Evolutionary conservation across 1,284 basidiomycete species (phyloP).

Genomic region (Baeospora myosura): DNA sequence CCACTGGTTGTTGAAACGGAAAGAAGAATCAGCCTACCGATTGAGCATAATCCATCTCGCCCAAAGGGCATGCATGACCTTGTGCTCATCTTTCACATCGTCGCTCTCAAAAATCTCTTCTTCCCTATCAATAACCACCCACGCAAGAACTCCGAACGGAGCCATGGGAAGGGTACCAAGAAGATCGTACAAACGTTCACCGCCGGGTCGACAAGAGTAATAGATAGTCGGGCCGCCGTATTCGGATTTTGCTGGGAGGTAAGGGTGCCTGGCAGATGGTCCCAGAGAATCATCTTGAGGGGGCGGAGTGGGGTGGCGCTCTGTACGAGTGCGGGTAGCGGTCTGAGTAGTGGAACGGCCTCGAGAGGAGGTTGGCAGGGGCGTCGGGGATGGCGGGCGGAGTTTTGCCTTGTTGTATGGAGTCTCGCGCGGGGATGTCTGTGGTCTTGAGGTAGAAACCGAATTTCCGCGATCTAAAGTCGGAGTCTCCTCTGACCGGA

Average conservation of each 20-base stretch:
- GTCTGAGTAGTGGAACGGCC: constrained; percentile 3
- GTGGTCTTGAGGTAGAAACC: not conserved
- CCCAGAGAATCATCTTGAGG: constrained; percentile 39
- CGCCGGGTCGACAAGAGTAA: constrained; percentile 59
- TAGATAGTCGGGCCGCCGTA: constrained; percentile 35
- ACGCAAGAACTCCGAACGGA: constrained; percentile 54
- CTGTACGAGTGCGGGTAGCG: constrained; percentile 13
- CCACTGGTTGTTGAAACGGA: not conserved
- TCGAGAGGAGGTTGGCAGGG: not conserved
- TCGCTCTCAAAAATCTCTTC: constrained; percentile 66
- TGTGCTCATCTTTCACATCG: constrained; percentile 62
- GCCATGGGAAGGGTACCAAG: constrained; percentile 50
- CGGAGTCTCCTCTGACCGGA: too few species aligned
- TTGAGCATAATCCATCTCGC: constrained; percentile 63
- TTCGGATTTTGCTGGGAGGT: constrained; percentile 39
- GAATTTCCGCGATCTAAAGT: not conserved
- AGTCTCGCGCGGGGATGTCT: not conserved
- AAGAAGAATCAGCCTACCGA: constrained; percentile 31
- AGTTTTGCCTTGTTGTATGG: not conserved
- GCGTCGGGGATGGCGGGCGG: not conserved
- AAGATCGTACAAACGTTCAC: constrained; percentile 56
- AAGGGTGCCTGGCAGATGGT: constrained; percentile 45
- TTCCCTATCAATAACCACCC: constrained; percentile 61
- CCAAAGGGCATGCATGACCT: constrained; percentile 72
- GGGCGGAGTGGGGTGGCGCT: constrained; percentile 33